A percentile compares a stretch with the other conserved stretches of the same genome.
Evolutionary conservation across 2,329 filamentous ascomycete genomes (phyloP).

Genomic region (Colletotrichum liaoningense): DNA sequence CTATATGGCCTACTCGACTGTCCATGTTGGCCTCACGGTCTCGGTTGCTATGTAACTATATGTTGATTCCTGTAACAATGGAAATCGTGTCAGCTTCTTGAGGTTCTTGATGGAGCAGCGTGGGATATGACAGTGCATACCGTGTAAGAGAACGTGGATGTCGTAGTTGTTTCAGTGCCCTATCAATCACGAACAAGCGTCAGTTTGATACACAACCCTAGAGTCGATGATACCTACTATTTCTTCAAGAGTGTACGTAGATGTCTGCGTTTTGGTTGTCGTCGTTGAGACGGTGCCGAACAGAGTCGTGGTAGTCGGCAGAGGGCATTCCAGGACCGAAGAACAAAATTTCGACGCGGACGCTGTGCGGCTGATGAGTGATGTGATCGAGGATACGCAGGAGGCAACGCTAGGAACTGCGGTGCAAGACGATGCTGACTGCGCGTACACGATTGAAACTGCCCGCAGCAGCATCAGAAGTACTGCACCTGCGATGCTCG

Average conservation of each 20-base stretch:
- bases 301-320: background rate
- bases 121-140: background rate
- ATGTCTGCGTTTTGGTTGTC: background rate
- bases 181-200: background rate
- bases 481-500: background rate
- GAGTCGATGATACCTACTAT: background rate
- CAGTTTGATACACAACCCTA: background rate
- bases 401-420: background rate
- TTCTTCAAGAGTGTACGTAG: background rate
- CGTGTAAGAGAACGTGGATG: background rate
- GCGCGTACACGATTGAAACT: background rate
- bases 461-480: background rate
- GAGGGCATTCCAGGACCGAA: background rate
- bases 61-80: background rate
- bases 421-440: background rate
- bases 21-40: background rate
- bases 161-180: background rate
- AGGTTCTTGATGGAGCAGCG: background rate
- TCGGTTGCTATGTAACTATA: background rate
- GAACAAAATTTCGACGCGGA: slow-evolving; percentile 3
- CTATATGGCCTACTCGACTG: background rate
- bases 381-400: background rate
- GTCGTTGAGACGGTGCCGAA: background rate
- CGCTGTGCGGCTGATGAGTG: background rate
- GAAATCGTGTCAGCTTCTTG: too few relatives aligned